phyloP scores from a whole-genome alignment of 192 early-diverging fungal species.

The Coemansia sp. region DNA sequence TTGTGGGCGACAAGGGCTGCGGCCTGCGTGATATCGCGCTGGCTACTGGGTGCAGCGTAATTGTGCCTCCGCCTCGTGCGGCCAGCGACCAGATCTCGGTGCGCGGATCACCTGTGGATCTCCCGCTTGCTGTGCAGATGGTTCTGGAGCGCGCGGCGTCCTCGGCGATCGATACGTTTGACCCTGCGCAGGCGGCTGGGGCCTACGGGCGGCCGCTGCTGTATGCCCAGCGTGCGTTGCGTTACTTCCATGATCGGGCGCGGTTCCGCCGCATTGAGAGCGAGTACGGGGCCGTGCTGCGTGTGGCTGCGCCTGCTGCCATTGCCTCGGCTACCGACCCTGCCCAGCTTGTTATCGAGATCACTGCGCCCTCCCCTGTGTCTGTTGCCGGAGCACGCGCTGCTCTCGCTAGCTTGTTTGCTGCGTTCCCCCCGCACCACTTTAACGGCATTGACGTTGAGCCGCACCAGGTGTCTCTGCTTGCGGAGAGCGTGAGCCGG shows the following conservation, averaged over 20 bases:
- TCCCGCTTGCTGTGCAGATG: slow-evolving; percentile 70
- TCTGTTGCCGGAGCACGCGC: slow-evolving; percentile 65
- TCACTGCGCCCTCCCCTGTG: slow-evolving; percentile 66
- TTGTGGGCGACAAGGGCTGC: slow-evolving; percentile 78
- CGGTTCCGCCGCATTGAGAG: slow-evolving; percentile 78
- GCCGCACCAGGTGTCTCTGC: slow-evolving; percentile 69
- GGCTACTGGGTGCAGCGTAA: slow-evolving; percentile 85
- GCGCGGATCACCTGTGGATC: slow-evolving; percentile 70
- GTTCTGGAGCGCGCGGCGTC: slow-evolving; percentile 84
- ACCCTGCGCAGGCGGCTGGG: slow-evolving; percentile 58
- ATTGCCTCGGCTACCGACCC: slow-evolving; percentile 35
- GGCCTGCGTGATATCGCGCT: slow-evolving; percentile 80
- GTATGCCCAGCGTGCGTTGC: slow-evolving; percentile 66
- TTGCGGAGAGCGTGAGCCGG: slow-evolving; percentile 64
- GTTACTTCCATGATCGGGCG: slow-evolving; percentile 71
- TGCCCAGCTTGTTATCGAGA: slow-evolving; percentile 62
- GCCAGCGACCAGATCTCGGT: slow-evolving; percentile 74
- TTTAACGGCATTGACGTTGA: slow-evolving; percentile 75
- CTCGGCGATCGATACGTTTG: slow-evolving; percentile 66
- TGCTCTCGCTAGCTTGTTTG: slow-evolving; percentile 57
- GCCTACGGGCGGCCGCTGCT: slow-evolving; percentile 50
- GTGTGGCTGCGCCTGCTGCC: slow-evolving; percentile 52
- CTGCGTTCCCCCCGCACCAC: slow-evolving; percentile 56
- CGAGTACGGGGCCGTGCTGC: slow-evolving; percentile 62
- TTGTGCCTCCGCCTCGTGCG: slow-evolving; percentile 69